These are phyloP conservation scores for Digitaria exilis DNA, from an alignment of 202 grass and related monocot species.

Conservation along the genomic window DNA sequence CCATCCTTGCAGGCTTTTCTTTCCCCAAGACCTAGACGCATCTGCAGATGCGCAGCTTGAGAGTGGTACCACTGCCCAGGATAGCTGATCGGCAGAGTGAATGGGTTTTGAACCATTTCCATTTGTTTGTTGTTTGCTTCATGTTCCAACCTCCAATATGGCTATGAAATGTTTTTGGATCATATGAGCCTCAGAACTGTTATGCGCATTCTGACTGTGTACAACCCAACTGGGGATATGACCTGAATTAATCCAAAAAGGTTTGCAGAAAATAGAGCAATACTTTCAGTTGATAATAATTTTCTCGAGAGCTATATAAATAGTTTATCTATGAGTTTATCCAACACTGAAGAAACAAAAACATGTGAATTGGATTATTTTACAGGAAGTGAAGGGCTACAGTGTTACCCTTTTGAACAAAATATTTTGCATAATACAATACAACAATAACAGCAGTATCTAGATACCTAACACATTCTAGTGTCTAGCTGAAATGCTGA, in stretches of 20 bases:
- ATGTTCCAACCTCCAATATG: neutral
- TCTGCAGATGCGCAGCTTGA: constrained; percentile 82
- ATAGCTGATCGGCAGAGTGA: constrained; percentile 39
- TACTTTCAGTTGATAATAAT: neutral
- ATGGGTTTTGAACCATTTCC: constrained; percentile 5
- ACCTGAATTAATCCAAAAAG: neutral
- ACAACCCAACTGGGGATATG: neutral
- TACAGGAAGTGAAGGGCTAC: neutral
- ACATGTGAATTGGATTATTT: constrained; percentile 9
- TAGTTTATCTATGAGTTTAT: neutral
- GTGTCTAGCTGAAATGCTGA: constrained; percentile 19
- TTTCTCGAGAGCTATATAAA: neutral
- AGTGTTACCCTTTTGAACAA: neutral
- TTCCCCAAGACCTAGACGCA: constrained; percentile 84
- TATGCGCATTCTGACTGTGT: neutral
- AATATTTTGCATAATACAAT: constrained; percentile 32
- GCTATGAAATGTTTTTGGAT: neutral
- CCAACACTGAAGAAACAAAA: neutral
- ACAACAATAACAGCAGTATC: constrained; percentile 6
- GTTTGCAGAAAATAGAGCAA: neutral
- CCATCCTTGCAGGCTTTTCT: constrained; percentile 88
- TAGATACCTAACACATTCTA: constrained; percentile 31
- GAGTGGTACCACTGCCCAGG: constrained; percentile 48
- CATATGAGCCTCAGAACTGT: neutral
- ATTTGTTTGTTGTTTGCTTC: neutral